These are phyloP conservation scores for Penicillium sp. DNA, from an alignment of 2,329 filamentous ascomycete genomes.

Conservation along the genomic window DNA sequence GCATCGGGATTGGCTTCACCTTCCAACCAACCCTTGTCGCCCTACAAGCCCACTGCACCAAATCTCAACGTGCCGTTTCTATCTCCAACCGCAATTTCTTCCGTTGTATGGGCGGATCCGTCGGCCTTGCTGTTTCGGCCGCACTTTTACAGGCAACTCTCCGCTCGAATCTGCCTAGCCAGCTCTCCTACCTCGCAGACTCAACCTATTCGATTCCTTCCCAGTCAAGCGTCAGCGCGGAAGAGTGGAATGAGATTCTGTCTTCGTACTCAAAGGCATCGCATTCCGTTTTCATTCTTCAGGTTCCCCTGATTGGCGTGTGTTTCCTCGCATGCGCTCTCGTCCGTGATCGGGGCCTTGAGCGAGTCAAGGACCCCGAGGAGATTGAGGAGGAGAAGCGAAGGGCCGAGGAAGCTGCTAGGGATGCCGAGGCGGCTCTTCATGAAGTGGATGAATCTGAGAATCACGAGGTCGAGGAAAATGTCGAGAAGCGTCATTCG, in stretches of 20 bases:
- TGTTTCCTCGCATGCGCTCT: constrained; percentile 54
- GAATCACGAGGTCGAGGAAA: constrained; percentile 1
- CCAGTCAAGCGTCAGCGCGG: constrained; percentile 26
- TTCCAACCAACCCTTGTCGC: constrained; percentile 59
- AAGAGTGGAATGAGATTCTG: constrained; percentile 45
- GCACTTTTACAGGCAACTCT: constrained; percentile 48
- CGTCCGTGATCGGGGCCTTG: constrained; percentile 53
- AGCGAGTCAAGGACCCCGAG: constrained; percentile 33
- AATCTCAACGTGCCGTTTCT: constrained; percentile 60
- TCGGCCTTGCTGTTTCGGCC: constrained; percentile 59
- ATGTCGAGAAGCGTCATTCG: constrained; percentile 11
- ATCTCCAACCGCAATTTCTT: constrained; percentile 65
- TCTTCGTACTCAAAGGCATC: constrained; percentile 56
- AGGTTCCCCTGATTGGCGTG: constrained; percentile 54
- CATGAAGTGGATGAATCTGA: constrained; percentile 3
- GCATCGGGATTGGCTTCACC: constrained; percentile 55
- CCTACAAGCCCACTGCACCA: constrained; percentile 58
- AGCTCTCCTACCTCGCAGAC: constrained; percentile 39
- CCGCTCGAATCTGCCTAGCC: constrained; percentile 39
- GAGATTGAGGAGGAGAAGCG: constrained; percentile 31
- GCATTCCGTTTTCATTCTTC: constrained; percentile 57
- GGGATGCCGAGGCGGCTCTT: constrained; percentile 18
- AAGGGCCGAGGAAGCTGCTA: constrained; percentile 25
- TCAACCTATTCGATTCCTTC: constrained; percentile 42
- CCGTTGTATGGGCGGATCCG: constrained; percentile 58